A percentile compares a stretch with the other conserved stretches of the same genome.
These are phyloP conservation scores for Halocafeteria seosinensis DNA, from an alignment of 108 stramenopile genomes.

Conservation along the genomic window DNA sequence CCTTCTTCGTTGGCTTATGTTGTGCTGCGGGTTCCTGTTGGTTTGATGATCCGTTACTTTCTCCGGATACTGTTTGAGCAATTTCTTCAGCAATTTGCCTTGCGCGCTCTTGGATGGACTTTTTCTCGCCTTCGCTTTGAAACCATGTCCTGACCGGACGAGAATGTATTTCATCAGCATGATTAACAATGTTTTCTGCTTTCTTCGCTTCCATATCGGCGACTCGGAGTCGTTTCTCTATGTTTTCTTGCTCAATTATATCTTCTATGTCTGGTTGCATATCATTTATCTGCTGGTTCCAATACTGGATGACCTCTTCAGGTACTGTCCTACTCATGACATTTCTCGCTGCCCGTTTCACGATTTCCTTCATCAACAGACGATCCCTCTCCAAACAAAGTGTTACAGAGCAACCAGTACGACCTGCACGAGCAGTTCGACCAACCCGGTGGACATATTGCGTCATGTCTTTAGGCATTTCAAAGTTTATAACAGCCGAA, in stretches of 20 bases:
- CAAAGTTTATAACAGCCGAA: conserved; percentile 80
- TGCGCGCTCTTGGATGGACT: not conserved
- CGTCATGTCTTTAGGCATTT: conserved; percentile 75
- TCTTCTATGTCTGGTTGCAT: conserved; percentile 23
- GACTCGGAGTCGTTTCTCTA: conserved; percentile 17
- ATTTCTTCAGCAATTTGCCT: not conserved
- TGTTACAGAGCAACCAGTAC: conserved; percentile 70
- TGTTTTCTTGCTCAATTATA: conserved; percentile 22
- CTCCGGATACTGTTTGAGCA: not conserved
- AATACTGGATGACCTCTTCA: conserved; percentile 2
- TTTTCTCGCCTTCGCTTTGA: not conserved
- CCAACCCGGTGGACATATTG: conserved; percentile 93
- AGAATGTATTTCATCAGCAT: conserved; percentile 25
- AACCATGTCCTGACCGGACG: conserved; percentile 31
- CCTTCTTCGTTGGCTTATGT: conserved; percentile 4
- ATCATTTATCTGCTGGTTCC: conserved; percentile 7
- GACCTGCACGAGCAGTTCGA: conserved; percentile 82
- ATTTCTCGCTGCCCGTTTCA: conserved; percentile 11
- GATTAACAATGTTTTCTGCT: conserved; percentile 26
- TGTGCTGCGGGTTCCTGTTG: not conserved
- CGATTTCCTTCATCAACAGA: conserved; percentile 14
- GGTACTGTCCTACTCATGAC: conserved; percentile 20
- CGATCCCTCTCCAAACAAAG: conserved; percentile 49
- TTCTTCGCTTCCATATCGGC: conserved; percentile 31
- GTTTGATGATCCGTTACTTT: not conserved